Percentiles rank a stretch among this genome's conserved stretches.
These are phyloP conservation scores for Aspergillus pseudoviridinutans DNA, from an alignment of 2,329 filamentous ascomycete species.

Conservation along the genomic window DNA sequence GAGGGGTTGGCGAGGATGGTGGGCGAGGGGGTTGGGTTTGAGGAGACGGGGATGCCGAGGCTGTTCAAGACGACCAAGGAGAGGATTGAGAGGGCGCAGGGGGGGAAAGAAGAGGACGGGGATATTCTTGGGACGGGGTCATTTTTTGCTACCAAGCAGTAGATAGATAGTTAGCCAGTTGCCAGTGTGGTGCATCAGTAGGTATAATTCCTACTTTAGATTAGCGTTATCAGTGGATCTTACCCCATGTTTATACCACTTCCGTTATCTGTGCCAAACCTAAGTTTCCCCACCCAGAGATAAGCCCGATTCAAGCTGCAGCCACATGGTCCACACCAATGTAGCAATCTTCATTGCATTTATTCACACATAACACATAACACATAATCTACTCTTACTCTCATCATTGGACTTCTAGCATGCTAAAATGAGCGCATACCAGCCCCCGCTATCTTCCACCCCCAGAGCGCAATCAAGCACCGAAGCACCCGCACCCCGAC, in stretches of 20 bases:
- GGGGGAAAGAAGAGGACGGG: not conserved
- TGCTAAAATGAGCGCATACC: not conserved
- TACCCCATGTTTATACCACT: not conserved
- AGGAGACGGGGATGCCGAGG: conserved; percentile 25
- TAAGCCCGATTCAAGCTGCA: not conserved
- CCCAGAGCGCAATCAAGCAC: not conserved
- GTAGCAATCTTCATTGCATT: no score
- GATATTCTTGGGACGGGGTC: conserved; percentile 2
- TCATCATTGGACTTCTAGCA: not conserved
- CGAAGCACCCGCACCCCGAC: not conserved
- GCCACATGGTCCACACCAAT: no score
- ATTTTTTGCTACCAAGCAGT: not conserved
- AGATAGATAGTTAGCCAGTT: not conserved
- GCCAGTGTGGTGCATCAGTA: not conserved
- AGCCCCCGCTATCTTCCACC: not conserved
- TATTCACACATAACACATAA: no score
- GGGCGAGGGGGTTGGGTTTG: conserved; percentile 18
- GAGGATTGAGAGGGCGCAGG: not conserved
- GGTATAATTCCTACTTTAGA: no score
- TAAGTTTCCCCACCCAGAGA: not conserved
- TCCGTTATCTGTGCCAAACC: not conserved
- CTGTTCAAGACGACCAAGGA: conserved; percentile 24
- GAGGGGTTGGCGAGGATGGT: conserved; percentile 57
- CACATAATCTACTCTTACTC: no score
- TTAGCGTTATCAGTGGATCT: not conserved